Evolutionary conservation across 1,284 basidiomycete species (phyloP), one percentile per base, ranked within the genome.

Genomic region (Ustilago vetiveriae): DNA sequence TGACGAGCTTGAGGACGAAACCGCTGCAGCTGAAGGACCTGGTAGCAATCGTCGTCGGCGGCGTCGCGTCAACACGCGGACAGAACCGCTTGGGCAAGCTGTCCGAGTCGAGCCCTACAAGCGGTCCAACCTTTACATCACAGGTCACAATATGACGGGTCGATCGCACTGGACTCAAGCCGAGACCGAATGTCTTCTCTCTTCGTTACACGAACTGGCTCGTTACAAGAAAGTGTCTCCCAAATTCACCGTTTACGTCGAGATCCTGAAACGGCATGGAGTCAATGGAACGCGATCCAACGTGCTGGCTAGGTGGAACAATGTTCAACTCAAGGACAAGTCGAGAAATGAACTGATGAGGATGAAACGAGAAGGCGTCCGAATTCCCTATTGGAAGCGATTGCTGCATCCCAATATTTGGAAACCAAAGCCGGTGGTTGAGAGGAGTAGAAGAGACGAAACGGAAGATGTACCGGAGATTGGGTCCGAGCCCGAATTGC

Each of bases 241-340:
- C n/a, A 60, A 55, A 22, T 68, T 67, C 43, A 57, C 63, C 17
- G 52, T 68, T 9, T 75, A 68, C 26, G 17, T 48, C n/a, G 57
- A 62, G 36, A 51, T 76, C 14, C 54, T 76, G 13, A 35, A 56
- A 29, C 42, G 52, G 4, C 72, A 76, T 36, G 74, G 74, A 6
- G 37, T 44, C 3, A 13, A 40, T 6, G 74, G 74, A 14, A 57
- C 44, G 14, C 40, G 48, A 21, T 51, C 45, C 21, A 33, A 14
- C 4, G 29, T 37, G 30, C 36, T 77, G 49, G 57, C 50, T 9
- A 27, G 56, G 23, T 65, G 73, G 60, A 77, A 77, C 59, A 75
- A 77, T 30, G 67, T 77, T 37, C 75, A 77, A 53, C 43, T 77
- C 42, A 75, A 77, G 43, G 75, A 77, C 36, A 77, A 77, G 67